phyloP scores from a whole-genome alignment of 306 rosid species.

The Citrullus mucosospermus region DNA sequence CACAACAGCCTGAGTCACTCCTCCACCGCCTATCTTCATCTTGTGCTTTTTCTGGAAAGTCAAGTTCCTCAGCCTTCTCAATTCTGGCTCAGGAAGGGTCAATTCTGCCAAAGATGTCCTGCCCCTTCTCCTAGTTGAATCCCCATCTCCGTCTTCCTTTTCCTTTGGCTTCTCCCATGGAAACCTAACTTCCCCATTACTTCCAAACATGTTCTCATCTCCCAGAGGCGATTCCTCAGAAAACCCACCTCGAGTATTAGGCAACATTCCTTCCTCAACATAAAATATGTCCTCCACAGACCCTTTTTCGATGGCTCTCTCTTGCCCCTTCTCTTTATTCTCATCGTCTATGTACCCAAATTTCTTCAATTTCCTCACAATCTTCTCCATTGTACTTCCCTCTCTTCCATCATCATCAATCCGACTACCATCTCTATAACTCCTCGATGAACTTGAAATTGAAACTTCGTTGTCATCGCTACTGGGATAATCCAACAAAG shows the following conservation, averaged over 20 bases:
- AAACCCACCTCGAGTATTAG: constrained; percentile 72
- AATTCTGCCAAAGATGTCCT: constrained; percentile 66
- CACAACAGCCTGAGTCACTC: constrained; percentile 80
- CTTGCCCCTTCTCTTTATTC: constrained; percentile 14
- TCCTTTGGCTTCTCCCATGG: constrained; percentile 84
- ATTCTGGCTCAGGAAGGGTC: constrained; percentile 85
- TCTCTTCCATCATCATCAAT: constrained; percentile 4
- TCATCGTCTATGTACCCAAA: constrained; percentile 57
- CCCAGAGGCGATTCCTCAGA: constrained; percentile 57
- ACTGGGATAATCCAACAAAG: constrained; percentile 34
- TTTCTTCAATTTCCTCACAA: constrained; percentile 72
- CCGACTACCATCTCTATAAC: constrained; percentile 14
- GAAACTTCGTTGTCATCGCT: constrained; percentile 34
- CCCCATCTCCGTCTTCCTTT: constrained; percentile 23
- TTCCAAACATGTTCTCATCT: constrained; percentile 43
- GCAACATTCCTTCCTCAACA: constrained; percentile 84
- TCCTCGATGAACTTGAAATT: constrained; percentile 16
- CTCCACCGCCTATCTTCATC: constrained; percentile 75
- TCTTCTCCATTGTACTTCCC: constrained; percentile 72
- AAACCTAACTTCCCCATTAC: constrained; percentile 59
- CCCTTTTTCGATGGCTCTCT: constrained; percentile 63
- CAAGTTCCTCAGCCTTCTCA: constrained; percentile 66
- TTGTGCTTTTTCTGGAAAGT: constrained; percentile 90
- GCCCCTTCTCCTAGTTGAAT: constrained; percentile 23
- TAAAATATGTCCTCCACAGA: constrained; percentile 82